Percentiles rank a stretch among this genome's conserved stretches.
Evolutionary conservation across 495 filamentous ascomycete genomes (phyloP).

Genomic region (Clohesyomyces aquaticus): DNA sequence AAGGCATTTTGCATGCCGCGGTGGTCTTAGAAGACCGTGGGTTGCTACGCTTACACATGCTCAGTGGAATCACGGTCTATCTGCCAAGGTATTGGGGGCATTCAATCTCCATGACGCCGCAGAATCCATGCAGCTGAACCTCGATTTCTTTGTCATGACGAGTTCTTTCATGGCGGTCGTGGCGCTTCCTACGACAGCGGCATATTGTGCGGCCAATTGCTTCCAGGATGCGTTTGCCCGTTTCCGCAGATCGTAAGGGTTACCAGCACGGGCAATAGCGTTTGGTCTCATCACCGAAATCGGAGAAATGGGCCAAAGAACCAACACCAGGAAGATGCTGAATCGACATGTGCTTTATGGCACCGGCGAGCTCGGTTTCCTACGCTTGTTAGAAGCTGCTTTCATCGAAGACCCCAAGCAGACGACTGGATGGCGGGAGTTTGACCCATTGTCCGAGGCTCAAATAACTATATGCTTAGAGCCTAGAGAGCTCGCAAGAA

Average conservation of each 20-base stretch:
- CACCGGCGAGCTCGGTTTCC: background rate
- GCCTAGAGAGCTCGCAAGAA: background rate
- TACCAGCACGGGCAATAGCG: background rate
- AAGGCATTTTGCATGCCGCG: background rate
- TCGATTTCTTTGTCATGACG: background rate
- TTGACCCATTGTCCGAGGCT: background rate
- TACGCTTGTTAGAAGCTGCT: background rate
- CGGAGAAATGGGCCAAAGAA: background rate
- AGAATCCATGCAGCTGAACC: background rate
- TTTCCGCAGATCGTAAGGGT: background rate
- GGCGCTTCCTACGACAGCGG: background rate
- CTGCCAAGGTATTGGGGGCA: background rate
- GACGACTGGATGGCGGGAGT: background rate
- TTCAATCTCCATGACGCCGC: background rate
- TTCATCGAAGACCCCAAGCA: background rate
- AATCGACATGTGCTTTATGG: background rate
- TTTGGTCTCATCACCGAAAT: background rate
- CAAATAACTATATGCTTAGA: background rate
- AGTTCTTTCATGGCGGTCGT: background rate
- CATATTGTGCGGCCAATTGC: conserved; percentile 6
- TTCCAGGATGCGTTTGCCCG: background rate
- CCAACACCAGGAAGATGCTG: background rate
- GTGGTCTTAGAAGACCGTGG: background rate
- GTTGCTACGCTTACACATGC: background rate
- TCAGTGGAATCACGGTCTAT: background rate